These are phyloP conservation scores for Aegilops speltoides DNA, from an alignment of 176 grass and related monocot species.

Conservation along the genomic window DNA sequence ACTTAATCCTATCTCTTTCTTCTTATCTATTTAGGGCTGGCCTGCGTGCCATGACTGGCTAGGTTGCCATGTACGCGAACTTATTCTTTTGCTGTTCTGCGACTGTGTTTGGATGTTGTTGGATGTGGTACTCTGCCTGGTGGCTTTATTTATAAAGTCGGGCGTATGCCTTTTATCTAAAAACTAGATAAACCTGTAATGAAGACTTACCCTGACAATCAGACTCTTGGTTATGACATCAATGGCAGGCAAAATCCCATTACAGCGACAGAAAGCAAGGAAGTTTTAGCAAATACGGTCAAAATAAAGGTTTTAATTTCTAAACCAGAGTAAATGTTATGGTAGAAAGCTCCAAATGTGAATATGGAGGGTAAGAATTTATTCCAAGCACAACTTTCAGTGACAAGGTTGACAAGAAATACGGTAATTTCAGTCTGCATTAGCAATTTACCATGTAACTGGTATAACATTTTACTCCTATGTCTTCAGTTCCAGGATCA, in stretches of 20 bases:
- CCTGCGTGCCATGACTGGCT: too few relatives aligned
- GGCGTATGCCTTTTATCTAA: too few relatives aligned
- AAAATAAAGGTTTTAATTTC: not conserved
- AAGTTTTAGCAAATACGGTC: constrained; percentile 29
- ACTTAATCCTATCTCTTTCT: too few relatives aligned
- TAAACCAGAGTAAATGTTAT: not conserved
- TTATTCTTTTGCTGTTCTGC: too few relatives aligned
- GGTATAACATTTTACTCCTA: not conserved
- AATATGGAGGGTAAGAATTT: constrained; percentile 3
- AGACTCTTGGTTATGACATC: constrained; percentile 67
- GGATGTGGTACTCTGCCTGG: too few relatives aligned
- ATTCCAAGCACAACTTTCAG: not conserved
- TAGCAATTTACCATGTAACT: not conserved
- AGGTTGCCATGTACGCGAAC: too few relatives aligned
- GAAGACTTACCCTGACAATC: constrained; percentile 80
- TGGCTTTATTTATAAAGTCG: too few relatives aligned
- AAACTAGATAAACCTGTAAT: not conserved
- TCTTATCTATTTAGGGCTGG: too few relatives aligned
- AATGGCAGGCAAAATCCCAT: constrained; percentile 93
- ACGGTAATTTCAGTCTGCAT: not conserved
- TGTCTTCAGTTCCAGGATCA: not conserved
- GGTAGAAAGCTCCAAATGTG: not conserved
- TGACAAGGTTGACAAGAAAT: constrained; percentile 3
- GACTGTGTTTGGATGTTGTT: too few relatives aligned
- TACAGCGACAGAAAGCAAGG: constrained; percentile 45